Evolutionary conservation across 441 rosid species (phyloP).

Genomic region (Omphalea diandra): DNA sequence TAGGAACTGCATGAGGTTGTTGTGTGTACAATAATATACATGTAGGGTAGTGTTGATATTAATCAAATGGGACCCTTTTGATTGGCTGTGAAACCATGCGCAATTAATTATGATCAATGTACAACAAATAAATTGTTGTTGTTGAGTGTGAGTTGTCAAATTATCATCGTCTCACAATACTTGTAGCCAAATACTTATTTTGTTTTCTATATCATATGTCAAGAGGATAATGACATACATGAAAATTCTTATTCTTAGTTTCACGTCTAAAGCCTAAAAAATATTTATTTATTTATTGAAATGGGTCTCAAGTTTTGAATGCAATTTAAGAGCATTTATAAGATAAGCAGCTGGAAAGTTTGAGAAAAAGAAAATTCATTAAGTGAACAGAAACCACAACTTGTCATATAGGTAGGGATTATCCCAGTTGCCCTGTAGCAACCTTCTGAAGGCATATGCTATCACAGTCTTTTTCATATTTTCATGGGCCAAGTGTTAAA

Average conservation of each 20-base stretch:
- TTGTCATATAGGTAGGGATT: too few relatives aligned
- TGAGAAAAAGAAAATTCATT: too few relatives aligned
- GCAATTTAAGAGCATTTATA: too few relatives aligned
- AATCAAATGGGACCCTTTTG: not conserved
- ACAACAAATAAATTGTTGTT: not conserved
- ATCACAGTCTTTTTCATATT: too few relatives aligned
- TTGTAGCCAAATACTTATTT: not conserved
- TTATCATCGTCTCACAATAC: constrained; percentile 2
- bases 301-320: too few relatives aligned
- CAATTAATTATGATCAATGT: not conserved
- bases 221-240: not conserved
- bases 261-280: not conserved
- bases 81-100: not conserved
- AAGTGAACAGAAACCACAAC: too few relatives aligned
- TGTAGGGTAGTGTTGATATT: not conserved
- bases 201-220: not conserved
- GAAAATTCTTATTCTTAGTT: not conserved
- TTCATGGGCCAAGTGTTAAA: too few relatives aligned
- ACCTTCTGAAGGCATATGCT: too few relatives aligned
- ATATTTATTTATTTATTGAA: not conserved
- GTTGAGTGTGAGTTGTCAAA: not conserved
- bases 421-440: too few relatives aligned
- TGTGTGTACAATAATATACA: not conserved
- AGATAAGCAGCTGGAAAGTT: not conserved
- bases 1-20: not conserved